Conservation (phyloP, 176 grass and related monocot genomes). For the Saccharum officinarum region DNA sequence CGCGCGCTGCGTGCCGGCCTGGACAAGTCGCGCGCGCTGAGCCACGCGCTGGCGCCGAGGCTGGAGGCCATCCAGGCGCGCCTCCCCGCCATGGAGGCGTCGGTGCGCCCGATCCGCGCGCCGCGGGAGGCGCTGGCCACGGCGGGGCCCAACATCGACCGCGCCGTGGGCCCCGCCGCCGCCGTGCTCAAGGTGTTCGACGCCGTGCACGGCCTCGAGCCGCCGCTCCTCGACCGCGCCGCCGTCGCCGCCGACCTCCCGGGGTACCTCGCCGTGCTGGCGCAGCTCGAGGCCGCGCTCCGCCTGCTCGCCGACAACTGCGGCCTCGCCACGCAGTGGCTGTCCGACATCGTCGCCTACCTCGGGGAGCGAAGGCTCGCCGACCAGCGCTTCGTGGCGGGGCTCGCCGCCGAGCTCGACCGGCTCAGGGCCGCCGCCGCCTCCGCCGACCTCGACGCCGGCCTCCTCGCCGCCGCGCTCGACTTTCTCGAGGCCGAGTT, state of each 20-base stretch:
- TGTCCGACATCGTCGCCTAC: constrained; percentile 67
- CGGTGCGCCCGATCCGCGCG: constrained; percentile 77
- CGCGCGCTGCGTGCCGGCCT: constrained; percentile 41
- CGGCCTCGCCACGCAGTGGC: constrained; percentile 81
- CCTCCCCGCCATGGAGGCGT: constrained; percentile 48
- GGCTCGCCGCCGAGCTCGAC: constrained; percentile 37
- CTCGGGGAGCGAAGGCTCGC: constrained; percentile 60
- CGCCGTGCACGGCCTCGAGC: constrained; percentile 87
- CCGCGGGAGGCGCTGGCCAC: constrained; percentile 42
- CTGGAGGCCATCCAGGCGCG: constrained; percentile 63
- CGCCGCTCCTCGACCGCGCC: constrained; percentile 51
- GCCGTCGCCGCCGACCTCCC: constrained; percentile 34
- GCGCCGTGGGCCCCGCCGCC: constrained; percentile 67
- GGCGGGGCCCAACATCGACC: constrained; percentile 64
- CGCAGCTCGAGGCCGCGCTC: constrained; percentile 80
- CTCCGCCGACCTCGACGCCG: constrained; percentile 45
- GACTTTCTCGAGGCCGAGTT: constrained; percentile 77
- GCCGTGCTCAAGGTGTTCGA: constrained; percentile 97
- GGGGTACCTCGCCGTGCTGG: constrained; percentile 65
- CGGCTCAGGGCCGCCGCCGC: constrained; percentile 30
- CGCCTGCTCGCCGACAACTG: constrained; percentile 76
- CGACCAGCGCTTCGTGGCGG: constrained; percentile 53
- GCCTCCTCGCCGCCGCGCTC: constrained; percentile 57
- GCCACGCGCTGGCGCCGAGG: constrained; percentile 31
- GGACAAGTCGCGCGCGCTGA: constrained; percentile 47